Base-by-base conservation (phyloP, 2,329 filamentous ascomycete species). In the Aureobasidium sp. region DNA sequence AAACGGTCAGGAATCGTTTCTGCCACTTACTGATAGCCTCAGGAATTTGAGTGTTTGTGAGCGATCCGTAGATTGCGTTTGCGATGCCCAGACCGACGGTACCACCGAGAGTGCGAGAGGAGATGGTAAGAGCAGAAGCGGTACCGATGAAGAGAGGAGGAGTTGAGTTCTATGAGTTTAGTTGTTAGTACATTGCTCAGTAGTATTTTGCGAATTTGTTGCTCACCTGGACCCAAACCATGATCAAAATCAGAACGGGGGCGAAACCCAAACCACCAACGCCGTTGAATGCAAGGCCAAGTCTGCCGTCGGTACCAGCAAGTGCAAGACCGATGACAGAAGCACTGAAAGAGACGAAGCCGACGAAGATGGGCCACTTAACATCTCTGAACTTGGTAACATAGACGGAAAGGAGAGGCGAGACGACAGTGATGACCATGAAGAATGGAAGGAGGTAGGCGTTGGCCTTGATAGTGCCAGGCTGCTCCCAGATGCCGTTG, bases 91-190 rank as follows among this genome's bases (percentile, higher is more conserved):
- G 37, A 32, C 54, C 54, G 42, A 58, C 54, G 9, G 54, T 58
- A 48, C 54, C 54, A 30, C 54, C 54, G 13, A 58, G 54, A 10
- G 54, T 58, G 6, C 54, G 41, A 30, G 58, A 42, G 21, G 58
- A 60, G 27, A 52, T 60, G 25, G 58, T 60, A 16, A 52, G 47
- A n/a, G 58, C 58, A 15, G 58, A 60, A 16, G 58, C 58, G 8
- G 58, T 60, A 45, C 58, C 48, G 9, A 58, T 58, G 34, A 58
- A 58, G 42, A 58, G 54, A 6, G 54, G 54, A 48, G 54, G 54
- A 36, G 54, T 58, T 0, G 54, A 58, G 54, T 58, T 58, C 21
- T 21, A 21, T 21, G 21, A 21, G 21, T 21, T 21, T 21, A 21
- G 21, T 21, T 21, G 21, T 21, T 16, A 54, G 27, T 21, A 3